Base-by-base conservation (phyloP, 176 grass and related monocot genomes). In the Paspalum vaginatum region DNA sequence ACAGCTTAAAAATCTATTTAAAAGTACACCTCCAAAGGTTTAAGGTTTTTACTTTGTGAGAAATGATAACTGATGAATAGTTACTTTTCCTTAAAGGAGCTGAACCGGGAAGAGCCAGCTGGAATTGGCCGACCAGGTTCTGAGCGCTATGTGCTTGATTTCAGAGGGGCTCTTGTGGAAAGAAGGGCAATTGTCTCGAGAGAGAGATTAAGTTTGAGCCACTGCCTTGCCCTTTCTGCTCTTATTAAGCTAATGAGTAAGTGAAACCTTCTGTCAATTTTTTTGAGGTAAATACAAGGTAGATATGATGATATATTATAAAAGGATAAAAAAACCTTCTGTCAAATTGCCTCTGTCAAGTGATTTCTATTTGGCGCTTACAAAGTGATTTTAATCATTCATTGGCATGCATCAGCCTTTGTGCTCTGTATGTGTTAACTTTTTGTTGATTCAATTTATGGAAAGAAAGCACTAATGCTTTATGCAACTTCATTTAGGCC, bases 181-280 rank as follows among this genome's bases (percentile, higher is more conserved):
- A 93, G 95, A 46, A 86, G 55, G 60, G 92, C 92, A 32, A 90
- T 98, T 87, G 92, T 98, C 75, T 83, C 76, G 21, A 63, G 95
- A 56, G 95, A 95, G 82, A 98, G 95, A 85, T 84, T 94, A 79
- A 98, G 84, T 89, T 82, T 98, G 73, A 98, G 95, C 61, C 95
- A 98, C 61, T 98, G 95, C 84, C 95, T 98, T 78, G 90, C 87
- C 43, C 86, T 98, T 69, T 98, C 95, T 79, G 83, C 85, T 50
- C 88, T 95, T 66, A 86, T 93, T 81, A 83, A 71, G 61, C 80
- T 62, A 80, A 91, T 90, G 87, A 91, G 90, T 98, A 94, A 89
- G 92, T 81, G 51, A 3, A 32, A 32, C 32, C 3, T 32, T 32
- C 32, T n/a, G n/a, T n/a, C n/a, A n/a, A n/a, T n/a, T n/a, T n/a